phyloP scores from a whole-genome alignment of 352 stramenopile genomes.

The Globisporangium nunn region DNA sequence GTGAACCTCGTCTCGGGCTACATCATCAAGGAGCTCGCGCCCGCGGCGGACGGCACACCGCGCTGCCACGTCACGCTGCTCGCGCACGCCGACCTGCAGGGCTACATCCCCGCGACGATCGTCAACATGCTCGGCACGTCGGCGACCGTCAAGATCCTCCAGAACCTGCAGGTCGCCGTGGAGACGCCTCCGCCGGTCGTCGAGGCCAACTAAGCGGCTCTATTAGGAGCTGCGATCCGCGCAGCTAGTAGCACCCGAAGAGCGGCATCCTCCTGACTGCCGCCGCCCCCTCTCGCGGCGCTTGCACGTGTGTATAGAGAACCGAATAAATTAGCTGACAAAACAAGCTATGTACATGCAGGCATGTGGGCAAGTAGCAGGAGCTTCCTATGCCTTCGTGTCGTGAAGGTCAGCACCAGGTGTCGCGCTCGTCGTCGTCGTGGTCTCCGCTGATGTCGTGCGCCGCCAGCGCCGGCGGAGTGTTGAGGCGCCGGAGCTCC shows the following conservation, averaged over 20 bases:
- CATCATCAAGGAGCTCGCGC: constrained; percentile 56
- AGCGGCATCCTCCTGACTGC: too few species aligned
- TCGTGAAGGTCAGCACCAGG: constrained; percentile 6
- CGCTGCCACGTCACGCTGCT: constrained; percentile 73
- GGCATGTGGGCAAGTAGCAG: too few species aligned
- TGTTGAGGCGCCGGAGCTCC: neutral
- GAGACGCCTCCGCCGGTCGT: neutral
- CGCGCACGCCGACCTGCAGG: constrained; percentile 64
- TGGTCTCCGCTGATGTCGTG: neutral
- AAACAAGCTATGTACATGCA: too few species aligned
- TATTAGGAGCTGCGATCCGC: too few species aligned
- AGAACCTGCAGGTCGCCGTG: constrained; percentile 51
- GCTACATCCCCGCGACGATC: constrained; percentile 73
- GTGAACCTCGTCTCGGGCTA: constrained; percentile 73
- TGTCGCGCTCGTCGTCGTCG: constrained; percentile 7
- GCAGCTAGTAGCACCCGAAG: too few species aligned
- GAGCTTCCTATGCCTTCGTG: too few species aligned
- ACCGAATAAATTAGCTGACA: neutral
- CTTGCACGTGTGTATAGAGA: neutral
- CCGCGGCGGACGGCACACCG: constrained; percentile 30
- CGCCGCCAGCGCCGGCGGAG: neutral
- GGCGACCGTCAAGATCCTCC: constrained; percentile 75
- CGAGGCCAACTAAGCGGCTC: neutral
- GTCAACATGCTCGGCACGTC: constrained; percentile 84
- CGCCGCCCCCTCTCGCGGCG: too few species aligned